Evolutionary conservation across 257 asterid genomes (phyloP).

Genomic region (Eustoma russellianum): DNA sequence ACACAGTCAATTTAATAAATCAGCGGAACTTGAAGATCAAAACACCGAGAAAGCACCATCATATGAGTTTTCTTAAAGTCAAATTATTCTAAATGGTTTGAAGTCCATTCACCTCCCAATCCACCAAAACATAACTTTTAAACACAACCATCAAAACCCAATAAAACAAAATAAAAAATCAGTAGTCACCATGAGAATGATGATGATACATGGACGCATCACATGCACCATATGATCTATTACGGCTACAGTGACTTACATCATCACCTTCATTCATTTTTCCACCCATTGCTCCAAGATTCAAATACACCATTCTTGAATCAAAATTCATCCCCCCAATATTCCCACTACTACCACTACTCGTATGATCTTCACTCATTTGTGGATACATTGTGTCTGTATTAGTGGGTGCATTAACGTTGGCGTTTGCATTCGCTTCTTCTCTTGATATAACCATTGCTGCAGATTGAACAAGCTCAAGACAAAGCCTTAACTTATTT

Average conservation of each 20-base stretch:
- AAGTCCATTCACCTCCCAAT: no score
- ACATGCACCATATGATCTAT: conserved; percentile 9
- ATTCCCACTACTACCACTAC: conserved; percentile 33
- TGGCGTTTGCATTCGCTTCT: conserved; percentile 62
- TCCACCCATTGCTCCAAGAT: conserved; percentile 22
- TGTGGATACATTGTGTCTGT: conserved; percentile 20
- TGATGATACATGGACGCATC: conserved; percentile 61
- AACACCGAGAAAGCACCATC: no score
- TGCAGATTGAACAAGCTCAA: conserved; percentile 87
- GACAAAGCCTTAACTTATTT: conserved; percentile 72
- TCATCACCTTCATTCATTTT: conserved; percentile 43
- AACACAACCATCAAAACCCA: no score
- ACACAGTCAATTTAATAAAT: no score
- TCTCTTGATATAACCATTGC: conserved; percentile 90
- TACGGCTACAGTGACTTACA: conserved; percentile 17
- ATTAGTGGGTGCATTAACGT: conserved; percentile 5
- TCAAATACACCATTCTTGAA: conserved; percentile 73
- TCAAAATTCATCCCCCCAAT: conserved; percentile 37
- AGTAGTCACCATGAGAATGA: conserved; percentile 41
- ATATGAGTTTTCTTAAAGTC: no score
- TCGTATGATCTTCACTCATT: conserved; percentile 42
- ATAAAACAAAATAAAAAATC: no score
- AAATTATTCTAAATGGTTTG: no score
- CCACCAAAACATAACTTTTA: no score
- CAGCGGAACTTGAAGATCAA: no score